phyloP scores from a whole-genome alignment of 148 eudicot species.

The Persicaria tinctoria region DNA sequence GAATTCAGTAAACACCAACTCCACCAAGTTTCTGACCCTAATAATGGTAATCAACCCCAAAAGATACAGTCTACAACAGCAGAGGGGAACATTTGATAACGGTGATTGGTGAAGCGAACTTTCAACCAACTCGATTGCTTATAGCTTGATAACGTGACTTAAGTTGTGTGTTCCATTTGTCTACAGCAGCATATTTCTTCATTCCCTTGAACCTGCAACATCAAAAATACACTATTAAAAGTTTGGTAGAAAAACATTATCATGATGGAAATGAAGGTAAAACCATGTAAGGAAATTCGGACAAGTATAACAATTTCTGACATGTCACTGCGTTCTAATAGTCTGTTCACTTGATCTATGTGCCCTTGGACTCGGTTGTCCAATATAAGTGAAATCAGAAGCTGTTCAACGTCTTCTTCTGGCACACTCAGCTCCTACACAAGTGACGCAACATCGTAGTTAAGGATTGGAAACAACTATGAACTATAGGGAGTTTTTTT shows the following conservation, averaged over 20 bases:
- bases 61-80: neutral
- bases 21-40: no score
- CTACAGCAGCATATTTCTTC: conserved; percentile 82
- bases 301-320: conserved; percentile 8
- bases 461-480: no score
- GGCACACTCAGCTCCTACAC: conserved; percentile 92
- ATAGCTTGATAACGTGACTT: conserved; percentile 62
- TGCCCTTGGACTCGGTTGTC: conserved; percentile 92
- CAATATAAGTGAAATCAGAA: conserved; percentile 80
- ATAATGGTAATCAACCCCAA: neutral
- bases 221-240: neutral
- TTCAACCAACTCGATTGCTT: conserved; percentile 63
- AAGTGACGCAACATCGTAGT: neutral
- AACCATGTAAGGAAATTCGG: neutral
- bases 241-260: neutral
- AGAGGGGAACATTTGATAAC: neutral
- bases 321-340: conserved; percentile 83
- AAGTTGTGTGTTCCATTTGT: conserved; percentile 93
- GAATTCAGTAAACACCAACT: no score
- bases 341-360: conserved; percentile 91
- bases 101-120: neutral
- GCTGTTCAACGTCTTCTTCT: conserved; percentile 77
- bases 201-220: conserved; percentile 76
- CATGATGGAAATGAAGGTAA: neutral
- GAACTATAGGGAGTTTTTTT: no score